phyloP scores from a whole-genome alignment of 345 rosid genomes.

The Turnera subulata region DNA sequence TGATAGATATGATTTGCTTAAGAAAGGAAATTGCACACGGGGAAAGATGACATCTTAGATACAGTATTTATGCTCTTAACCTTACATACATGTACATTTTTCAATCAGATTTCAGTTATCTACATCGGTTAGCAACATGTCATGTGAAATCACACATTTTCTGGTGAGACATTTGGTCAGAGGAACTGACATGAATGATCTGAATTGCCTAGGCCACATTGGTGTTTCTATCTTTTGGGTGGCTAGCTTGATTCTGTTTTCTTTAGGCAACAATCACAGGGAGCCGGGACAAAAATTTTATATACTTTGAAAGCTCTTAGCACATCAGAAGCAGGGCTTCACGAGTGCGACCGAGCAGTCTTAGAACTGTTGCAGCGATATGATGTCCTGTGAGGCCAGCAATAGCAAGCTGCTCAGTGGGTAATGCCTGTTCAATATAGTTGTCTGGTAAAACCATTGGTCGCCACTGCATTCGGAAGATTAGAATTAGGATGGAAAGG shows the following conservation, averaged over 20 bases:
- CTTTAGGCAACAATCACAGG: too few relatives aligned
- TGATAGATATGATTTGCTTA: too few relatives aligned
- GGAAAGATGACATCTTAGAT: neutral
- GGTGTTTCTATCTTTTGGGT: too few relatives aligned
- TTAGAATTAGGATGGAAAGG: neutral
- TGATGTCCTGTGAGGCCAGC: conserved; percentile 92
- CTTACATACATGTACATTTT: neutral
- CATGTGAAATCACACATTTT: too few relatives aligned
- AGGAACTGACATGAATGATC: too few relatives aligned
- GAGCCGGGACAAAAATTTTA: too few relatives aligned
- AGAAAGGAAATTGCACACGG: neutral
- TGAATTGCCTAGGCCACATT: too few relatives aligned
- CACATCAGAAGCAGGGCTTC: conserved; percentile 85
- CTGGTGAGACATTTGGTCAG: too few relatives aligned
- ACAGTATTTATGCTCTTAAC: neutral
- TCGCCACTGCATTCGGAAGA: conserved; percentile 60
- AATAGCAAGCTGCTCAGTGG: conserved; percentile 61
- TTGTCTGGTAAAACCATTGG: conserved; percentile 83
- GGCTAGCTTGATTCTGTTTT: too few relatives aligned
- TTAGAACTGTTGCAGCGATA: conserved; percentile 80
- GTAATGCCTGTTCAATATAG: conserved; percentile 70
- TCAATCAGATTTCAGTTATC: neutral
- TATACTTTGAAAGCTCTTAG: conserved; percentile 32
- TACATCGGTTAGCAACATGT: too few relatives aligned
- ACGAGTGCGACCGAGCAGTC: conserved; percentile 75